Conservation (phyloP, 192 early-diverging fungal genomes). For the Podila minutissima region DNA sequence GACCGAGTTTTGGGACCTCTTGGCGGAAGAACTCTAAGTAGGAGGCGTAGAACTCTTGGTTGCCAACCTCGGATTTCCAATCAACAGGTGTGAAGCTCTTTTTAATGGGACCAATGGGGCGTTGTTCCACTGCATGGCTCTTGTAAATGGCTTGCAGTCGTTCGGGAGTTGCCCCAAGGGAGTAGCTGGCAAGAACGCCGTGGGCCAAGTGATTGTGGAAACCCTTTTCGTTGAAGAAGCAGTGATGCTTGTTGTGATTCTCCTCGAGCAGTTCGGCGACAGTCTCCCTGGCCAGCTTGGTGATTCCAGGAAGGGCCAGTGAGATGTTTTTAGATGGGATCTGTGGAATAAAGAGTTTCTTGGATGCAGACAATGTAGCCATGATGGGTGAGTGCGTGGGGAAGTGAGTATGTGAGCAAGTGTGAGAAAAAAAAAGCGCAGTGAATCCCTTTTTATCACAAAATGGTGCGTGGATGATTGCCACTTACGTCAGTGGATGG, state of each 20-base stretch:
- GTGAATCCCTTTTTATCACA: no score
- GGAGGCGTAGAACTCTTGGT: slow-evolving; percentile 54
- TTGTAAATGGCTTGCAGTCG: slow-evolving; percentile 64
- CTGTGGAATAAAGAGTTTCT: slow-evolving; percentile 3
- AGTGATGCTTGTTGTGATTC: slow-evolving; percentile 60
- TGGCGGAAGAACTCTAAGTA: slow-evolving; percentile 59
- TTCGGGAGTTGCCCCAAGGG: slow-evolving; percentile 59
- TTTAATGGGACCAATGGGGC: slow-evolving; percentile 24
- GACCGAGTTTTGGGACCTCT: slow-evolving; percentile 55
- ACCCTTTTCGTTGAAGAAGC: slow-evolving; percentile 61
- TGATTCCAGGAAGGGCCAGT: slow-evolving; percentile 57
- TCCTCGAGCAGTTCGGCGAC: slow-evolving; percentile 57
- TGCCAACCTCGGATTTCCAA: slow-evolving; percentile 44
- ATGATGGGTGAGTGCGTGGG: no score
- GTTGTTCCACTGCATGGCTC: slow-evolving; percentile 41
- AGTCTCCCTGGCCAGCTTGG: slow-evolving; percentile 40
- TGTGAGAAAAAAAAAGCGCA: no score
- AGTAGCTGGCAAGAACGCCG: slow-evolving; percentile 63
- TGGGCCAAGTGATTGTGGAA: slow-evolving; percentile 72
- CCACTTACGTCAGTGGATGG: no score
- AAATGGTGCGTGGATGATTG: no score
- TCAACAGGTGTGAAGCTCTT: slow-evolving; percentile 50
- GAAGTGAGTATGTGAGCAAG: no score
- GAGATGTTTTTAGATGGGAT: slow-evolving; percentile 17
- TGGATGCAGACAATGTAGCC: background rate